Evolutionary conservation across 768 basidiomycete genomes (phyloP), one percentile per base, ranked within the genome.

Genomic region (Brasilioporus rufonigricans): DNA sequence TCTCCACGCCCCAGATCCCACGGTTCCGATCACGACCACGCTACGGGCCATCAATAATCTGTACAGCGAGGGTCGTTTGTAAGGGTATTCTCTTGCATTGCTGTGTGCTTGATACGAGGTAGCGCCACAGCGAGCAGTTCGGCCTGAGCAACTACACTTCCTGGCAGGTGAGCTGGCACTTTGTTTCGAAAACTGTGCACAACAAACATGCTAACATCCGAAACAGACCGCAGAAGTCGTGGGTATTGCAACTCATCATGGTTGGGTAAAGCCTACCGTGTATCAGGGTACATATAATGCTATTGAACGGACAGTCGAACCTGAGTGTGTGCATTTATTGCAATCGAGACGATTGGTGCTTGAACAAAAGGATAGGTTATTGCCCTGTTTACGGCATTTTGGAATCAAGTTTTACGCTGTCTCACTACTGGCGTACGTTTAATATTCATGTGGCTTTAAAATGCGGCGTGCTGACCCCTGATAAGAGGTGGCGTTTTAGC

Each of bases 51-150:
- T 79, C 51, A 68, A 84, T 61, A 70, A 78, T 11, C 61, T 80
- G 23, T 70, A 82, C 72, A 71, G 76, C 50, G 77, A 80, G 61
- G 80, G 83, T 4, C 73, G 78, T 60, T 82, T 84, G 63, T 79
- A 70, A 55, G 76, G 65, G 5, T 21, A 41, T 38, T 56, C 23
- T 31, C 18, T 16, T 44, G 7, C 40, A 29, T 26, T 31, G 26
- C 14, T 38, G n/a, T n/a, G 27, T 23, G n/a, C 21, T 47, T 47
- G n/a, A 35, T 21, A 27, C 23, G 27, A 41, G 19, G 11, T n/a
- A 23, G 8, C 36, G 43, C 43, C 40, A 24, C 38, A 55, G 51
- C 13, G 57, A 58, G 10, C 48, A 62, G 32, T 58, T 65, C 48
- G 59, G 60, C 16, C 26, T 57, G 39, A 54, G 49, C 36, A 64